These are phyloP conservation scores for Yarrowia sp. DNA, from an alignment of 805 yeast genomes.

Conservation along the genomic window DNA sequence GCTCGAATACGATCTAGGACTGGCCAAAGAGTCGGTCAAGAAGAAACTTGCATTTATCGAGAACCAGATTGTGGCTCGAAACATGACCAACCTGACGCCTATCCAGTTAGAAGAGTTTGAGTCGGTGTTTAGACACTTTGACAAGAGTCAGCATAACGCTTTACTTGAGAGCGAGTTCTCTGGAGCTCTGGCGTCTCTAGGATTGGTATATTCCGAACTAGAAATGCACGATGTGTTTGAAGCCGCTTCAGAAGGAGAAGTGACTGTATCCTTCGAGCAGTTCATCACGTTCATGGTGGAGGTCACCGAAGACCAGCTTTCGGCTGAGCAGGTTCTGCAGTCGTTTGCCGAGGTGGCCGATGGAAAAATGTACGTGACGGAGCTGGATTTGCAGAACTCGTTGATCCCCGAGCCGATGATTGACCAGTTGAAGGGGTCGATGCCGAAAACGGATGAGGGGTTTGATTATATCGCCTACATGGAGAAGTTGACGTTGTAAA, in stretches of 20 bases:
- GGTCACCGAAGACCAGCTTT: conserved; percentile 43
- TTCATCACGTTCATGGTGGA: conserved; percentile 42
- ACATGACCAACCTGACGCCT: conserved; percentile 40
- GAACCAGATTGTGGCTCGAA: conserved; percentile 42
- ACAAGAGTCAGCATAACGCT: conserved; percentile 41
- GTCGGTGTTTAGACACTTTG: conserved; percentile 46
- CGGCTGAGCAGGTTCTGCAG: conserved; percentile 42
- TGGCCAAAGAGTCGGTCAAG: conserved; percentile 42
- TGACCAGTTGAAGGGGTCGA: conserved; percentile 35
- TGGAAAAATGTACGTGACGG: conserved; percentile 44
- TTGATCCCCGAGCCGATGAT: conserved; percentile 39
- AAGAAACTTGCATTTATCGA: conserved; percentile 47
- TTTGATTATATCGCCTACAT: conserved; percentile 37
- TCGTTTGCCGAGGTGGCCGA: conserved; percentile 44
- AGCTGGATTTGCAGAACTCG: conserved; percentile 43
- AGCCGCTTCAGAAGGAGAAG: conserved; percentile 34
- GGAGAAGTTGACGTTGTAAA: conserved; percentile 28
- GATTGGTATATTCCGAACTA: conserved; percentile 41
- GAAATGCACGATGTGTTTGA: conserved; percentile 44
- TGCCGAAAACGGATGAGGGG: conserved; percentile 38
- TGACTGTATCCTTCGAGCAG: conserved; percentile 37
- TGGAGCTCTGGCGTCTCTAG: conserved; percentile 45
- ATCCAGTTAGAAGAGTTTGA: conserved; percentile 46
- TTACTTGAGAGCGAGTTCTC: conserved; percentile 46
- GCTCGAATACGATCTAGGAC: conserved; percentile 41